Percentiles rank a stretch among this genome's conserved stretches.
Evolutionary conservation across 2,329 filamentous ascomycete species (phyloP).

Genomic region (Aspergillus ochraceoroseus): DNA sequence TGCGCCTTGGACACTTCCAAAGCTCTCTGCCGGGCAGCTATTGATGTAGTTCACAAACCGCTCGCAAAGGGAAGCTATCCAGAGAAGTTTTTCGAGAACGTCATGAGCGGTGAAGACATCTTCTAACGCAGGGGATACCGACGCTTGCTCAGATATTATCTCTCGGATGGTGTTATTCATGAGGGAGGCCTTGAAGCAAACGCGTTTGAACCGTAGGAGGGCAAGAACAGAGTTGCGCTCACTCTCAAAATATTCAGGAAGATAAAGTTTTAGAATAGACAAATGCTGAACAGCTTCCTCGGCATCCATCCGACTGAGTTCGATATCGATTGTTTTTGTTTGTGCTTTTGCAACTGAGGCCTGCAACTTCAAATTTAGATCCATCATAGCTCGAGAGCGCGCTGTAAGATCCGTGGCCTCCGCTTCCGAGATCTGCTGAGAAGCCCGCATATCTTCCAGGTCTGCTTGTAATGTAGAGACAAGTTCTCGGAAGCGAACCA

Average conservation of each 20-base stretch:
- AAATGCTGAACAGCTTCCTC: constrained; percentile 86
- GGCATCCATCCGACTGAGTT: constrained; percentile 78
- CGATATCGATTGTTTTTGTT: constrained; percentile 88
- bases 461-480: constrained; percentile 81
- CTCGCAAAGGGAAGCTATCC: constrained; percentile 76
- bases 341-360: constrained; percentile 86
- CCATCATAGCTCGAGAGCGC: constrained; percentile 89
- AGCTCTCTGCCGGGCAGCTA: constrained; percentile 71
- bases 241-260: constrained; percentile 74
- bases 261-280: constrained; percentile 79
- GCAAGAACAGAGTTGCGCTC: constrained; percentile 85
- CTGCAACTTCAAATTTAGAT: constrained; percentile 91
- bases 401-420: constrained; percentile 87
- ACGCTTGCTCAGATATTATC: constrained; percentile 62
- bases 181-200: constrained; percentile 81
- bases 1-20: constrained; percentile 71
- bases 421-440: constrained; percentile 84
- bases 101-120: constrained; percentile 76
- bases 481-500: constrained; percentile 82
- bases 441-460: constrained; percentile 85
- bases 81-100: constrained; percentile 76
- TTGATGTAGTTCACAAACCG: constrained; percentile 77
- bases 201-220: constrained; percentile 77
- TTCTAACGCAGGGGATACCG: constrained; percentile 63
- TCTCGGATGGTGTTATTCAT: constrained; percentile 75